These are phyloP conservation scores for Prunus padus DNA, from an alignment of 306 rosid species.

Conservation along the genomic window DNA sequence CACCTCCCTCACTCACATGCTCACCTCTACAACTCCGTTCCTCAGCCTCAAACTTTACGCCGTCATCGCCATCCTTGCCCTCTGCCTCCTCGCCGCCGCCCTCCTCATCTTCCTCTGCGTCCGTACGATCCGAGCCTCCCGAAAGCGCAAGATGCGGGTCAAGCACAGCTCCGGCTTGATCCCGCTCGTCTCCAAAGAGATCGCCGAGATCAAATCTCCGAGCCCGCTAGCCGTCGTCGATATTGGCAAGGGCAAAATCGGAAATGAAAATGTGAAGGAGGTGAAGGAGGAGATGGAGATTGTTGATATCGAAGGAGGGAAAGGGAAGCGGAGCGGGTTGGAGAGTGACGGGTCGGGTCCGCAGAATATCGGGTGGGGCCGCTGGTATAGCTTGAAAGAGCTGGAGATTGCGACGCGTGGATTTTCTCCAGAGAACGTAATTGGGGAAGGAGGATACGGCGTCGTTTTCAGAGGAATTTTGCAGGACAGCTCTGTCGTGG, in stretches of 20 bases:
- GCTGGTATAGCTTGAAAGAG: constrained; percentile 82
- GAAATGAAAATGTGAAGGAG: constrained; percentile 11
- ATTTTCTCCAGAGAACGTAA: constrained; percentile 63
- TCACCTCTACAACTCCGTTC: constrained; percentile 34
- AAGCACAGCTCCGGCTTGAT: constrained; percentile 81
- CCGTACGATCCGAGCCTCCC: constrained; percentile 35
- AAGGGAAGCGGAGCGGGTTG: constrained; percentile 26
- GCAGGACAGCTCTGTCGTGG: constrained; percentile 74
- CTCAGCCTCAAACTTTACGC: constrained; percentile 52
- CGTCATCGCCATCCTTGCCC: constrained; percentile 40
- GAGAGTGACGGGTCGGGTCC: constrained; percentile 50
- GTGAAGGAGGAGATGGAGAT: constrained; percentile 34
- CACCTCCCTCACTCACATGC: constrained; percentile 34
- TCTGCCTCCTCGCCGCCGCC: constrained; percentile 32
- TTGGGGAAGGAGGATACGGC: constrained; percentile 98
- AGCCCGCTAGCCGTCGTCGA: constrained; percentile 29
- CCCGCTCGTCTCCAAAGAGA: constrained; percentile 80
- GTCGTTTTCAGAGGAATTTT: constrained; percentile 72
- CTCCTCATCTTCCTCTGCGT: constrained; percentile 54
- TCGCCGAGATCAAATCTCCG: constrained; percentile 49
- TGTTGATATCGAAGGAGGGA: constrained; percentile 27
- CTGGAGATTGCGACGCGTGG: constrained; percentile 74
- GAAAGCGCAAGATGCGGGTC: constrained; percentile 36
- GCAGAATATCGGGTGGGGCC: constrained; percentile 85
- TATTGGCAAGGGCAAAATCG: constrained; percentile 33